Base-by-base conservation (phyloP, 1,284 basidiomycete genomes). In the Ceratobasidium sp. region DNA sequence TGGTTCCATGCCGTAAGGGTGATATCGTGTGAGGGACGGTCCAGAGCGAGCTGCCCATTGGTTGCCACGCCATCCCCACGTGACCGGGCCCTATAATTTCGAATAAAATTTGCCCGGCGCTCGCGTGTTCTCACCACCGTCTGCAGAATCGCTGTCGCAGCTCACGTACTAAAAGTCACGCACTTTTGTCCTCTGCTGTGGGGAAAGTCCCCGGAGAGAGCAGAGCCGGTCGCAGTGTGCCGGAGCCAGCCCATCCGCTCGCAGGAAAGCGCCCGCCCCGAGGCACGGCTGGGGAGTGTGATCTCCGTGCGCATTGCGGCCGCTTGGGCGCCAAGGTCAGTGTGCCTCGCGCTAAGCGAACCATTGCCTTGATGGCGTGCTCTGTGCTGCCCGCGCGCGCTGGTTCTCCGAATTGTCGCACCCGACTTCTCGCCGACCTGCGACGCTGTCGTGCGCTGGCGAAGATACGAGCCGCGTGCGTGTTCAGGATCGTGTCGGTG, bases 131-230 rank as follows among this genome's bases (percentile, higher is more conserved):
- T 65, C 79, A 80, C 80, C 81, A 83, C 88, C 88, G 90, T 87
- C 84, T 84, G 88, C 91, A 93, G 92, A 90, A 92, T 90, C 92
- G 92, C 90, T 85, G 83, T 93, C 92, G 90, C 92, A 94, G 92
- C 89, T 87, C 85, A 88, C 92, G 85, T 83, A 92, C 91, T 87
- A 88, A 86, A 86, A 87, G 86, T 83, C 79, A 76, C 69, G 76
- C 76, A 81, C 85, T 86, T 85, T 87, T 84, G 79, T 77, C 79
- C 85, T 81, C 81, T 67, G 90, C 92, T 94, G 92, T 90, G 92
- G 92, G 92, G 91, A 94, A 94, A 94, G 92, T 94, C 92, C 91
- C 92, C 92, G 92, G 92, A 94, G 92, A 89, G 32, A 32, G 87
- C 90, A 90, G 90, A 91, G 89, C 40, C 82, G 80, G 79, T 77